Base-by-base conservation (phyloP, 306 rosid genomes). In the Quillaja saponaria region DNA sequence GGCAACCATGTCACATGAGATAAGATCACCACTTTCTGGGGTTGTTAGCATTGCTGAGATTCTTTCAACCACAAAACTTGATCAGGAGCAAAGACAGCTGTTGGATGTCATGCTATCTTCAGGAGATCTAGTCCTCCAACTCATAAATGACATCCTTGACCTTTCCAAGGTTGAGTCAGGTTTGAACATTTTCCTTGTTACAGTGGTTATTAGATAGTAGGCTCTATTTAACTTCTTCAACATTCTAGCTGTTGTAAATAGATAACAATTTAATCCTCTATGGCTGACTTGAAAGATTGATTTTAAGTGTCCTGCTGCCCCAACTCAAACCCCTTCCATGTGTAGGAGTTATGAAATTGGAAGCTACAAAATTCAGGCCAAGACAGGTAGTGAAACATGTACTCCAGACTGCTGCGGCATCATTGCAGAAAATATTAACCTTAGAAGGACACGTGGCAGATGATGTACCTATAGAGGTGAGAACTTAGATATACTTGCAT, bases 1-100 rank as follows among this genome's bases (percentile, higher is more conserved):
- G 60, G 97, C 97, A 64, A 91, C 97, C 48, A 91, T 91, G 97
- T 88, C 97, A 47, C 97, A 91, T 68, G 97, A 91, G 81, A 91
- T 91, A 55, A 78, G 97, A 68, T 91, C 96, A 21, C 97, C 96
- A 19, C 75, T 91, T 6, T 80, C 96, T 35, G 97, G 97, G 31
- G 96, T 91, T 54, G 95, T 91, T 51, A 80, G 96, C 85, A 91
- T 91, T 90, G 90, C 96, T 63, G 96, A 91, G 78, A 81, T 91
- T 73, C 95, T 91, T 58, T 72, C 91, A 68, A 82, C 83, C 67
- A 82, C 97, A 16, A 91, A 73, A 71, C 96, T 91, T 39, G 95
- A 91, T 48, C 64, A 51, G 37, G 97, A 91, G 44, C 97, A 91
- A 57, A 82, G 71, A 25, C 87, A 88, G 44, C 85, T 88, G 33